phyloP scores from a whole-genome alignment of 2,329 filamentous ascomycete genomes.

The Pseudogymnoascus destructans region DNA sequence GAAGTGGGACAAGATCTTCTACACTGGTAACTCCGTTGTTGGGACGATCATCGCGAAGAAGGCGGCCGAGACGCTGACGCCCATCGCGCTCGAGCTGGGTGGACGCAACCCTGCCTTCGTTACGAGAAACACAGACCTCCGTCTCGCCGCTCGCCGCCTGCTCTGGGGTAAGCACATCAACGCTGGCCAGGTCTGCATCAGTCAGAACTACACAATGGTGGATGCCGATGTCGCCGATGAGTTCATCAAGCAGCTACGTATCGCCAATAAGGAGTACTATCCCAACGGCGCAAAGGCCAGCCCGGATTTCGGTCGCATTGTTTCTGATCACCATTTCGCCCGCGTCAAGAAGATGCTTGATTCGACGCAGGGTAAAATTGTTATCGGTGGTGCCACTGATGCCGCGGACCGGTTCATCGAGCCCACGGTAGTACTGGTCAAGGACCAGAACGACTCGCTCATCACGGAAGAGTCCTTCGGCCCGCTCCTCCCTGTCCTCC shows the following conservation, averaged over 20 bases:
- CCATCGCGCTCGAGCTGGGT: slow-evolving; percentile 78
- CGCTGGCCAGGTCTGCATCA: slow-evolving; percentile 83
- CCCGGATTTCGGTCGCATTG: slow-evolving; percentile 64
- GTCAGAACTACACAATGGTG: slow-evolving; percentile 82
- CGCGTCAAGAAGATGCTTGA: slow-evolving; percentile 90
- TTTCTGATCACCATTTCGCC: slow-evolving; percentile 67
- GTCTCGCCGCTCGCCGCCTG: slow-evolving; percentile 68
- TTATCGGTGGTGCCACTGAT: slow-evolving; percentile 76
- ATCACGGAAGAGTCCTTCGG: slow-evolving; percentile 81
- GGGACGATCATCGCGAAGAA: slow-evolving; percentile 83
- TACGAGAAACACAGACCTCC: slow-evolving; percentile 67
- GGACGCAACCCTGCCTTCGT: slow-evolving; percentile 87
- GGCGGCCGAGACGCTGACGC: slow-evolving; percentile 78
- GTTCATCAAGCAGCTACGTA: slow-evolving; percentile 64
- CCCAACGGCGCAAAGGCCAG: slow-evolving; percentile 69
- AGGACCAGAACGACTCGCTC: slow-evolving; percentile 61
- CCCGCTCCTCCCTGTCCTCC: slow-evolving; percentile 73
- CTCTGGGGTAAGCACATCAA: slow-evolving; percentile 83
- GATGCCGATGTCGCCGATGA: slow-evolving; percentile 58
- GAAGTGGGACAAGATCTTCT: slow-evolving; percentile 98
- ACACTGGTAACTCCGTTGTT: slow-evolving; percentile 69
- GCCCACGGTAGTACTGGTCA: slow-evolving; percentile 80
- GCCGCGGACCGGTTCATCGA: slow-evolving; percentile 72
- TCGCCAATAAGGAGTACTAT: slow-evolving; percentile 63
- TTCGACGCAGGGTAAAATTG: slow-evolving; percentile 65